phyloP scores from a whole-genome alignment of 495 filamentous ascomycete genomes.

The Penicillium atrosanguineum region DNA sequence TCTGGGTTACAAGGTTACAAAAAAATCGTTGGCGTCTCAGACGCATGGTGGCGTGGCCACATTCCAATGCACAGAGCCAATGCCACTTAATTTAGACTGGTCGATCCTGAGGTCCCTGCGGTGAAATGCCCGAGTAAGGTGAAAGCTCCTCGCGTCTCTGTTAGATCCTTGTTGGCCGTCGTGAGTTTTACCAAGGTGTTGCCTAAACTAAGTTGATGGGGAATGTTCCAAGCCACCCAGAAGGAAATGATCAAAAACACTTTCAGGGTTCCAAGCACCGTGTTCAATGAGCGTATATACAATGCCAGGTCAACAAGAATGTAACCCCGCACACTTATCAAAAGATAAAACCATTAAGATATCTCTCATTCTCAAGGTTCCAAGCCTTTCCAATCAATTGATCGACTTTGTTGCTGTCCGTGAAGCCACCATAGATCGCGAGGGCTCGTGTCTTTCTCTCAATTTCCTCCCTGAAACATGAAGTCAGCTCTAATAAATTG shows the following conservation, averaged over 20 bases:
- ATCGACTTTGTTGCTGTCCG: conserved; percentile 18
- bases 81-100: neutral
- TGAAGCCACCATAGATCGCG: conserved; percentile 26
- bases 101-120: neutral
- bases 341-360: conserved; percentile 25
- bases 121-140: neutral
- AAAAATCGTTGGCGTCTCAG: neutral
- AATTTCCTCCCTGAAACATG: conserved; percentile 21
- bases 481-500: neutral
- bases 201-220: neutral
- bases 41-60: neutral
- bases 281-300: neutral
- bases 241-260: neutral
- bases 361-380: conserved; percentile 26
- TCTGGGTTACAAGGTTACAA: neutral
- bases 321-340: neutral
- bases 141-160: neutral
- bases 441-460: conserved; percentile 25
- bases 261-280: neutral
- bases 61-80: conserved; percentile 5
- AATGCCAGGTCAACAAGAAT: neutral
- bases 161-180: neutral
- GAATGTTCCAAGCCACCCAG: no score
- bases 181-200: neutral
- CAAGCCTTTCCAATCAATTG: conserved; percentile 25